Conservation (phyloP, 352 stramenopile species). For the Pythium brachiatum region DNA sequence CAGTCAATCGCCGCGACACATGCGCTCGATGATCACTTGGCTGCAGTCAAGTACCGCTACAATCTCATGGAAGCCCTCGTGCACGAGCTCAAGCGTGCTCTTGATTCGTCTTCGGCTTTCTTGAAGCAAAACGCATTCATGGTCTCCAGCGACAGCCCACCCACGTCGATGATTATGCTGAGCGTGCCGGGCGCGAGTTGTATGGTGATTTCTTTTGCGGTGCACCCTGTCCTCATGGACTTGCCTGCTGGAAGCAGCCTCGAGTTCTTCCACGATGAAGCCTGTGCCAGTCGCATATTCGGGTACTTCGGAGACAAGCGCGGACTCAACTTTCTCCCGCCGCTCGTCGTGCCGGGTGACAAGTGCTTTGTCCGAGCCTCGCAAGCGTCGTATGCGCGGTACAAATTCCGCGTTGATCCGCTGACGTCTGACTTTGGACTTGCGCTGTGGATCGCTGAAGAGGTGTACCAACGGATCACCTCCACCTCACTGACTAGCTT, state of each 20-base stretch:
- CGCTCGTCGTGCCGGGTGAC: conserved; percentile 56
- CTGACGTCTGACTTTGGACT: conserved; percentile 69
- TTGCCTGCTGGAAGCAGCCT: conserved; percentile 63
- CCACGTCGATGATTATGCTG: conserved; percentile 54
- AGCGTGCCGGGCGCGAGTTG: conserved; percentile 64
- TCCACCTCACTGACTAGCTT: conserved; percentile 50
- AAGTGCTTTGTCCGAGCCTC: conserved; percentile 64
- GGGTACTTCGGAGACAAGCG: conserved; percentile 76
- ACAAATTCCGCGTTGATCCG: conserved; percentile 78
- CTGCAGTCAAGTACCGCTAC: conserved; percentile 48
- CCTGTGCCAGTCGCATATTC: conserved; percentile 59
- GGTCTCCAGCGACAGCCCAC: conserved; percentile 66
- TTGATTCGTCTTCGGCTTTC: conserved; percentile 50
- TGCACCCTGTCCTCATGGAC: conserved; percentile 81
- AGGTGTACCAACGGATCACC: conserved; percentile 58
- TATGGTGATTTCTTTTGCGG: conserved; percentile 72
- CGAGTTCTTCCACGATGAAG: conserved; percentile 68
- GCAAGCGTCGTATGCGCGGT: conserved; percentile 62
- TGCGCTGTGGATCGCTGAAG: conserved; percentile 67
- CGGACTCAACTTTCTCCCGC: conserved; percentile 61
- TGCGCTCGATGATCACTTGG: neutral
- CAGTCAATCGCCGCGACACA: neutral
- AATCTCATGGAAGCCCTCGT: conserved; percentile 62
- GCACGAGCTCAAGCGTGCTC: conserved; percentile 44
- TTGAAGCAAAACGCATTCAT: conserved; percentile 51